Base-by-base conservation (phyloP, 495 filamentous ascomycete genomes). In the Penicillium cinerascens region DNA sequence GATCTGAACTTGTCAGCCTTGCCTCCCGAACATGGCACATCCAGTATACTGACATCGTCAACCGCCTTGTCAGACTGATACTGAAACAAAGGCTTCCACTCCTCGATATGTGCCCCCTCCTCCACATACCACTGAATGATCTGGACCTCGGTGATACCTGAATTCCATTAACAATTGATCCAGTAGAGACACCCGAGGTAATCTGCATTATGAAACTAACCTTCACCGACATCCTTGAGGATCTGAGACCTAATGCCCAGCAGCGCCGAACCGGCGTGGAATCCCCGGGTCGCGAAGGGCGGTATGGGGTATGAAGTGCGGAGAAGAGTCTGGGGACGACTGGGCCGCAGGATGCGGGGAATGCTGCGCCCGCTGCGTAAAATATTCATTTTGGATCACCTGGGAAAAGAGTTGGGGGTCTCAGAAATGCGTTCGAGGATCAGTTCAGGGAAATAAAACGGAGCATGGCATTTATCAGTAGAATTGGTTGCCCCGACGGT, bases 71-170 rank as follows among this genome's bases (percentile, higher is more conserved):
- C 95, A 48, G 88, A 93, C 66, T 97, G 93, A 37, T 97, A 95
- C 72, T 99, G 93, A 69, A 95, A 99, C 35, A 99, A 74, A 49
- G 90, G 92, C 65, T 95, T 92, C 82, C 95, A 99, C 72, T 99
- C 91, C 75, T 97, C 92, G 58, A 99, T 91, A 47, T 90, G 84
- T 21, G 95, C 95, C 44, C 88, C 92, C 45, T 95, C 92, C 68
- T 96, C 87, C 54, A 97, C 93, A 68, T 97, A 99, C 95, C 95
- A 99, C 76, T 97, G 95, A 59, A 97, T 97, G 63, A 99, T 89
- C 68, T 97, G 92, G 68, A 93, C 95, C 73, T 98, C 93, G 58
- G 91, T 89, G 63, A 97, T 98, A 43, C 93, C 91, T 96, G 51
- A 37, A 13, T 33, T 33, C 15, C 42, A 51, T 55, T 33, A 54